Conservation (phyloP, 1,284 basidiomycete genomes). For the Ganoderma resinaceum region DNA sequence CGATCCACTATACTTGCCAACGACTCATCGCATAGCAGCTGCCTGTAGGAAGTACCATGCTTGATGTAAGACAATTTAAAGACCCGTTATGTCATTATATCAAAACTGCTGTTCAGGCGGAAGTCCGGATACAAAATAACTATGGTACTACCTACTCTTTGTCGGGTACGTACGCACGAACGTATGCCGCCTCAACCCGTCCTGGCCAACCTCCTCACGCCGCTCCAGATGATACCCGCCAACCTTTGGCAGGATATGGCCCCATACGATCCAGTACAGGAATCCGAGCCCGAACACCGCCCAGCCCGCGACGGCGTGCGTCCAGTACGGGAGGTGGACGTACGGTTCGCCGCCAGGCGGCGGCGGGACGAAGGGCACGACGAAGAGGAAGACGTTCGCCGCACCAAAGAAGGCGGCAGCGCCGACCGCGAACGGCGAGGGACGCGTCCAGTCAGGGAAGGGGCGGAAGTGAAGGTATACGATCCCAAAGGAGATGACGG, state of each 20-base stretch:
- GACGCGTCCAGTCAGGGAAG: slow-evolving; percentile 42
- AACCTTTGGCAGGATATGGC: slow-evolving; percentile 54
- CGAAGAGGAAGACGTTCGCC: slow-evolving; percentile 63
- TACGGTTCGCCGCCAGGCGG: slow-evolving; percentile 50
- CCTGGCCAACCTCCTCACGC: slow-evolving; percentile 53
- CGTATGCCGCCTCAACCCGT: slow-evolving; percentile 43
- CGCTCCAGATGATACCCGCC: slow-evolving; percentile 56
- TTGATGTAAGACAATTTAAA: no score
- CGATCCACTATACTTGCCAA: no score
- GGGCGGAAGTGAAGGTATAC: slow-evolving; percentile 48
- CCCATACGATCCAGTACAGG: slow-evolving; percentile 65
- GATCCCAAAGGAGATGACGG: slow-evolving; percentile 60
- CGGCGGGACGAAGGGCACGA: slow-evolving; percentile 65
- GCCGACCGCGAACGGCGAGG: slow-evolving; percentile 57
- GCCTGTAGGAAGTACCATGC: no score
- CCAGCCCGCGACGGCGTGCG: slow-evolving; percentile 55
- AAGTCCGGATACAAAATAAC: no score
- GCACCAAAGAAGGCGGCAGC: slow-evolving; percentile 58
- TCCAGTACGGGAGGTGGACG: slow-evolving; percentile 65
- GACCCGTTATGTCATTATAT: no score
- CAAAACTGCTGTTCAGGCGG: no score
- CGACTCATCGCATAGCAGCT: no score
- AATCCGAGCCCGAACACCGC: slow-evolving; percentile 57
- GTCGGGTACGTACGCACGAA: background rate
- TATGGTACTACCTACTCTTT: background rate